Evolutionary conservation across 495 filamentous ascomycete species (phyloP).

Genomic region (Oidiodendron maius): DNA sequence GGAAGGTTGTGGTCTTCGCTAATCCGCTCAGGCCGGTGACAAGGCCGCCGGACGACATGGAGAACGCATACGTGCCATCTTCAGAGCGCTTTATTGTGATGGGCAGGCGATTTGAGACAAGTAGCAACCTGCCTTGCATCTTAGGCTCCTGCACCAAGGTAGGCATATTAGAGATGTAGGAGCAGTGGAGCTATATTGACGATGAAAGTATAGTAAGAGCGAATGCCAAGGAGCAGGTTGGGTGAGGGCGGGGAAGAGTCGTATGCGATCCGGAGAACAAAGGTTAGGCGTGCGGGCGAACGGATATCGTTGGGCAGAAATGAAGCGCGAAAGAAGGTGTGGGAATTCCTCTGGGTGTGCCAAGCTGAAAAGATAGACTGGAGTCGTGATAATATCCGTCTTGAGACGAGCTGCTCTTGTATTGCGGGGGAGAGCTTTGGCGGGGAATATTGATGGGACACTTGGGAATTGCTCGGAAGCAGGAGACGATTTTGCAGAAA

Average conservation of each 20-base stretch:
- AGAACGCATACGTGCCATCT: constrained; percentile 76
- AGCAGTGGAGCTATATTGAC: not conserved
- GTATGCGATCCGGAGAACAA: too few species aligned
- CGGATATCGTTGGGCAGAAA: too few species aligned
- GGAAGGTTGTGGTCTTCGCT: constrained; percentile 85
- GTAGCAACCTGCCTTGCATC: constrained; percentile 50
- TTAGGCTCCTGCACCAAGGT: constrained; percentile 15
- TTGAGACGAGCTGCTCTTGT: too few species aligned
- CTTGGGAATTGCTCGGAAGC: too few species aligned
- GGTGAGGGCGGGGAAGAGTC: not conserved
- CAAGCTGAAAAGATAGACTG: too few species aligned
- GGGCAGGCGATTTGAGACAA: constrained; percentile 89
- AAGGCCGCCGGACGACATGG: constrained; percentile 91
- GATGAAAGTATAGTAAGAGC: not conserved
- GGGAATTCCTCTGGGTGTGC: too few species aligned
- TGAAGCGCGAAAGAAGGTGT: too few species aligned
- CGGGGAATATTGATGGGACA: too few species aligned
- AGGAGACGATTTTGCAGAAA: too few species aligned
- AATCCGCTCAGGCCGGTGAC: constrained; percentile 87
- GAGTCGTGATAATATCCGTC: too few species aligned
- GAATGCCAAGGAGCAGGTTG: not conserved
- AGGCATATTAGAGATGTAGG: constrained; percentile 15
- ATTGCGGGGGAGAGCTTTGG: too few species aligned
- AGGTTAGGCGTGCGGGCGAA: not conserved
- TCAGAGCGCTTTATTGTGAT: constrained; percentile 92